A percentile compares a stretch with the other conserved stretches of the same genome.
Conservation (phyloP, 2,329 filamentous ascomycete species). For the Botrytis galanthina region DNA sequence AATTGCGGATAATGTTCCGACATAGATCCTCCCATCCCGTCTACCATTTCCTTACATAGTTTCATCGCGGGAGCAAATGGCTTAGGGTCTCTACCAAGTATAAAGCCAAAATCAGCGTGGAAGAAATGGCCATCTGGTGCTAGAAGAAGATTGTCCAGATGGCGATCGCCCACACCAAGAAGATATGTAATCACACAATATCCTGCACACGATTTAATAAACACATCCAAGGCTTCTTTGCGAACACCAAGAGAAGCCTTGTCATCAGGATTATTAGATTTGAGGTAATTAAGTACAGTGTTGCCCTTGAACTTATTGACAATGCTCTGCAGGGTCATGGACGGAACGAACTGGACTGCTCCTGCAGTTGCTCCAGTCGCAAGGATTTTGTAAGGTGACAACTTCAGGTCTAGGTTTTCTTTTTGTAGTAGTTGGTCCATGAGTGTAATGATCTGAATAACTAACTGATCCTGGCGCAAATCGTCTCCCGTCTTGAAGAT, state of each 20-base stretch:
- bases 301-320: conserved; percentile 75
- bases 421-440: conserved; percentile 97
- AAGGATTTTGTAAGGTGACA: conserved; percentile 94
- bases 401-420: conserved; percentile 91
- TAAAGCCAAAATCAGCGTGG: conserved; percentile 98
- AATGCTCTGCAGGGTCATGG: conserved; percentile 78
- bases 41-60: conserved; percentile 95
- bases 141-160: conserved; percentile 91
- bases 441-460: conserved; percentile 94
- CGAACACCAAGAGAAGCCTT: conserved; percentile 79
- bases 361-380: conserved; percentile 88
- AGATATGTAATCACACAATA: conserved; percentile 99
- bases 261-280: conserved; percentile 84
- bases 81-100: conserved; percentile 93
- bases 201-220: conserved; percentile 91
- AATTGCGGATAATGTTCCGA: conserved; percentile 84
- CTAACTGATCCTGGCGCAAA: conserved; percentile 91
- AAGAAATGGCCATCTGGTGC: conserved; percentile 93
- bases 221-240: conserved; percentile 91
- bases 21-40: conserved; percentile 87
- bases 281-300: conserved; percentile 77
- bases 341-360: conserved; percentile 90
- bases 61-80: conserved; percentile 98
- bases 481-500: conserved; percentile 98
- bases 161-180: conserved; percentile 90